Evolutionary conservation across 2,329 filamentous ascomycete species (phyloP).

Genomic region (Plenodomus biglobosus): DNA sequence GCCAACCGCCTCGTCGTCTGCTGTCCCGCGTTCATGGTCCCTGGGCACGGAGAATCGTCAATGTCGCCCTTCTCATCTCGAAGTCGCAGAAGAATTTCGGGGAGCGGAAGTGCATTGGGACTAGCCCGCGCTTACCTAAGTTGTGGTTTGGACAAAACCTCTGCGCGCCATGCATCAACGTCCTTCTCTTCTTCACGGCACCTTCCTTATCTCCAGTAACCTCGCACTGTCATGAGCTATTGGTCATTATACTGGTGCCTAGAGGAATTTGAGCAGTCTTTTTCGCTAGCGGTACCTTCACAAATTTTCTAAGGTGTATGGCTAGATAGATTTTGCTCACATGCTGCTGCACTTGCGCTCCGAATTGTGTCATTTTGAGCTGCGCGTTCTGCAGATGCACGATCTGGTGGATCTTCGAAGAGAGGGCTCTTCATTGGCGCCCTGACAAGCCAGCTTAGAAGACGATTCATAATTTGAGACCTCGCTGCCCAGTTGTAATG

Average conservation of each 20-base stretch:
- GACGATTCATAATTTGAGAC: too few relatives aligned
- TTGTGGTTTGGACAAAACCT: not conserved
- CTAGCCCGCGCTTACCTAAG: conserved; percentile 16
- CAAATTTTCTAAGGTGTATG: conserved; percentile 71
- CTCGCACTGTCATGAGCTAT: conserved; percentile 60
- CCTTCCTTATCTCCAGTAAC: conserved; percentile 93
- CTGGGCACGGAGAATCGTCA: conserved; percentile 12
- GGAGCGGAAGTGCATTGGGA: conserved; percentile 33
- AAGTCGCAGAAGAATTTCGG: conserved; percentile 30
- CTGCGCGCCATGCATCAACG: conserved; percentile 8
- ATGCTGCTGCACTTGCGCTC: conserved; percentile 50
- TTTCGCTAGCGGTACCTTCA: conserved; percentile 98
- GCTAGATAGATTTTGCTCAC: conserved; percentile 98
- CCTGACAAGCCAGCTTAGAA: too few relatives aligned
- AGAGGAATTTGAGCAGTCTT: conserved; percentile 80
- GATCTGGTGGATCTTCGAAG: too few relatives aligned
- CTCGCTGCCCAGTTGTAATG: too few relatives aligned
- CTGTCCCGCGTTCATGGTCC: conserved; percentile 48
- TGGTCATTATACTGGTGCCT: conserved; percentile 90
- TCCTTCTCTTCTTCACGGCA: conserved; percentile 60
- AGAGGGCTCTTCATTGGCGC: too few relatives aligned
- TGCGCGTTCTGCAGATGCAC: too few relatives aligned
- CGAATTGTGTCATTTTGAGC: too few relatives aligned
- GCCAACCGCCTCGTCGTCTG: conserved; percentile 49
- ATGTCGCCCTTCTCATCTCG: conserved; percentile 14